Evolutionary conservation across 495 filamentous ascomycete genomes (phyloP), one percentile per base, ranked within the genome.

Genomic region (Sphaerosporella brunnea): DNA sequence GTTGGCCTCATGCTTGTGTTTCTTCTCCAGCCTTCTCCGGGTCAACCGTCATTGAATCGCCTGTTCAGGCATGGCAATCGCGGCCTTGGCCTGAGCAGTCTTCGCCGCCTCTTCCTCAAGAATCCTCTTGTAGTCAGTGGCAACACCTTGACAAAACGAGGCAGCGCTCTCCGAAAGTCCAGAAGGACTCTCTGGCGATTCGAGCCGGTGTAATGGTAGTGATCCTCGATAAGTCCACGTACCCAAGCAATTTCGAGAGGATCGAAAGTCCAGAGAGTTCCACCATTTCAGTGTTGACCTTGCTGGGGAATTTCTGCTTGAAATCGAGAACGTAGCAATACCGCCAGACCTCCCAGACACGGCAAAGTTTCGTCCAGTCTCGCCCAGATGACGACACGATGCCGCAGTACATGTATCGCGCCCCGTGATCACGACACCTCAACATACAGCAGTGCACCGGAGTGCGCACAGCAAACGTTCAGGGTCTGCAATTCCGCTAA

Each of bases 361-460:
- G 58, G 92, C 90, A 59, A 99, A 99, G 72, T 99, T 99, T 52
- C 90, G 90, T n/a, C 90, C 90, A 58, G 84, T 94, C 58, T 79
- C 75, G 49, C 90, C 90, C 37, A 99, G 72, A 92, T 71, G 49
- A 99, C 68, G 30, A 96, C 76, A 62, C 92, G 84, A n/a, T 60
- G 92, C 90, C 59, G 90, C 90, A 50, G 90, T 97, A n/a, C 90
- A 99, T 99, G 73, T 99, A 99, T 69, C 96, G 92, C 61, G 87
- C 95, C 39, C 88, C 85, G 62, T 99, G 90, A 63, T 99, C 90
- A 70, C 90, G 45, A 93, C 77, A 65, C 92, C 90, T 68, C 96
- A 92, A 53, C 96, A 87, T 52, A 99, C 83, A 24, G 92, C 90
- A 23, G 80, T 96, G 36, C 90, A 62, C 90, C 90, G 0, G 92